Conservation (phyloP, 768 basidiomycete genomes). For the Mycena rosella region DNA sequence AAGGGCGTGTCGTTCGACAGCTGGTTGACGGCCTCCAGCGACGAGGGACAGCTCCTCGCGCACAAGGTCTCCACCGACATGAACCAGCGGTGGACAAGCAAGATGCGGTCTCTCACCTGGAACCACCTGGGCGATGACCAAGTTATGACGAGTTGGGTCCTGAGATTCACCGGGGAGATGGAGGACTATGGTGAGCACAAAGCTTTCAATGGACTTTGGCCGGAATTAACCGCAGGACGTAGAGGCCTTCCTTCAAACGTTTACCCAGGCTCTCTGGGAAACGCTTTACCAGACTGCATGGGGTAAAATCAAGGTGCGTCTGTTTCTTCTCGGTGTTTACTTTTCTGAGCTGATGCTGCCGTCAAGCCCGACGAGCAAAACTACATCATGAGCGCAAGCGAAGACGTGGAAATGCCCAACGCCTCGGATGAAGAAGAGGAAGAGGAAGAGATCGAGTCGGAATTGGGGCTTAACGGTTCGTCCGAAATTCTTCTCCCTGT, state of each 20-base stretch:
- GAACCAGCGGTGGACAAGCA: constrained; percentile 77
- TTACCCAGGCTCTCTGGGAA: constrained; percentile 86
- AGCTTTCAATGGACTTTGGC: background rate
- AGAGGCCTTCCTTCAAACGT: constrained; percentile 66
- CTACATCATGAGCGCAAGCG: constrained; percentile 83
- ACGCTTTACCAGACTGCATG: constrained; percentile 78
- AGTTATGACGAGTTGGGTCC: constrained; percentile 82
- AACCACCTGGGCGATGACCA: constrained; percentile 74
- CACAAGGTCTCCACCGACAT: constrained; percentile 76
- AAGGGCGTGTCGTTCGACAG: constrained; percentile 63
- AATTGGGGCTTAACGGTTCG: constrained; percentile 70
- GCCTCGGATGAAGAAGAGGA: constrained; percentile 80
- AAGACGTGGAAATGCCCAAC: constrained; percentile 93
- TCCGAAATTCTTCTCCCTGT: background rate
- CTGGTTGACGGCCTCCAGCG: constrained; percentile 68
- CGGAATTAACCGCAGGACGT: background rate
- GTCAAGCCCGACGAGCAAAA: constrained; percentile 83
- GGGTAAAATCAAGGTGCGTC: constrained; percentile 81
- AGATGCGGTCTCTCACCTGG: constrained; percentile 87
- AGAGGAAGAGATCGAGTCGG: constrained; percentile 81
- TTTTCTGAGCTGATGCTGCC: constrained; percentile 9
- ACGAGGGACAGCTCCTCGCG: constrained; percentile 64
- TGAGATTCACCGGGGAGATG: constrained; percentile 67
- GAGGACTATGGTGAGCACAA: constrained; percentile 61
- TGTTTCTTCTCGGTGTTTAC: background rate